A percentile compares a stretch with the other conserved stretches of the same genome.
Evolutionary conservation across 805 yeast genomes (phyloP).

Genomic region (Kodamaea sagamina): DNA sequence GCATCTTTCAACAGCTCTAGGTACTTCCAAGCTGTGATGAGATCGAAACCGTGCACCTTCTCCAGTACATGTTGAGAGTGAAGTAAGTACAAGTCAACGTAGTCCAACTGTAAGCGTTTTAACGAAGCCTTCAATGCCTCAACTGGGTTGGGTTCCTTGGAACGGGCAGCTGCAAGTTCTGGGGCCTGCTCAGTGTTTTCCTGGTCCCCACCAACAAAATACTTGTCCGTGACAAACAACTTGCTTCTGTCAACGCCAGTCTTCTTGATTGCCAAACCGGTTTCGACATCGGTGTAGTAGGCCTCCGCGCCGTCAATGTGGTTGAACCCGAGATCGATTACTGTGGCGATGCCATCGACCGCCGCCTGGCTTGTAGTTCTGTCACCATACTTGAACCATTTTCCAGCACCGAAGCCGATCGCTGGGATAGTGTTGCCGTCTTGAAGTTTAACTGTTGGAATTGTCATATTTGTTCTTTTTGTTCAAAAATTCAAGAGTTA

Average conservation of each 20-base stretch:
- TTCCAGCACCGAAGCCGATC: constrained; percentile 47
- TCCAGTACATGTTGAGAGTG: constrained; percentile 46
- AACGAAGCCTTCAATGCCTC: constrained; percentile 42
- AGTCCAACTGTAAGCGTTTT: constrained; percentile 42
- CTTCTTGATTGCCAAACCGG: constrained; percentile 43
- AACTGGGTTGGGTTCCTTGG: constrained; percentile 31
- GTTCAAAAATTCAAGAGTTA: no score
- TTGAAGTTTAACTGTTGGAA: constrained; percentile 26
- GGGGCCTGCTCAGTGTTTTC: neutral
- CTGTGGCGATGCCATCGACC: constrained; percentile 46
- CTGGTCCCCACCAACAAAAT: constrained; percentile 27
- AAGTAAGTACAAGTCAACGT: constrained; percentile 54
- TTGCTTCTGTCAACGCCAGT: constrained; percentile 43
- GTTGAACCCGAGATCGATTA: constrained; percentile 53
- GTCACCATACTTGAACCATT: constrained; percentile 39
- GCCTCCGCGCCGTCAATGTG: constrained; percentile 70
- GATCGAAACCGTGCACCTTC: constrained; percentile 35
- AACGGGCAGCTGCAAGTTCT: no score
- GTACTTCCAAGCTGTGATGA: constrained; percentile 64
- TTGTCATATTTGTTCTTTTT: constrained; percentile 3
- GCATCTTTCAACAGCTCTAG: constrained; percentile 64
- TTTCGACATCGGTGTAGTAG: constrained; percentile 61
- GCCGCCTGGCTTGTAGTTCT: constrained; percentile 32
- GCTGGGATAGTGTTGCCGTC: constrained; percentile 43
- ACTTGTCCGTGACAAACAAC: constrained; percentile 63